phyloP scores from a whole-genome alignment of 2,329 filamentous ascomycete genomes.

The Alternaria atra region DNA sequence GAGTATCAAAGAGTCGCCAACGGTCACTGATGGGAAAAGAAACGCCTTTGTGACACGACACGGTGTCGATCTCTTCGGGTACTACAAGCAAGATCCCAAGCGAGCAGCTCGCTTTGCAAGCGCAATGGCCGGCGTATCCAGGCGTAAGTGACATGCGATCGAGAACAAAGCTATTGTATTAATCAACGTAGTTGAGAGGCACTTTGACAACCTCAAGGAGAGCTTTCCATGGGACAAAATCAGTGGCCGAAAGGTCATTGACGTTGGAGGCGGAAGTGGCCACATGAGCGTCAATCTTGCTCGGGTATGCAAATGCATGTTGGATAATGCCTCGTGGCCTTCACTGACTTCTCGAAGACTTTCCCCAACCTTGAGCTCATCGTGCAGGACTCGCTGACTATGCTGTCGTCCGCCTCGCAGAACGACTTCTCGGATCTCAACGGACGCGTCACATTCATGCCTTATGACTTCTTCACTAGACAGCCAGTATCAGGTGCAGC shows the following conservation, averaged over 20 bases:
- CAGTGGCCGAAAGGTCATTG: slow-evolving; percentile 36
- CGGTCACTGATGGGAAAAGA: slow-evolving; percentile 8
- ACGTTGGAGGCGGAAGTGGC: slow-evolving; percentile 43
- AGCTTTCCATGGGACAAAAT: slow-evolving; percentile 40
- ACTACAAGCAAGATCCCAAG: slow-evolving; percentile 36
- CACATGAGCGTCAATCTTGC: slow-evolving; percentile 30
- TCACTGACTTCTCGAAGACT: slow-evolving; percentile 10
- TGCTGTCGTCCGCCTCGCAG: slow-evolving; percentile 19
- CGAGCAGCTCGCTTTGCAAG: slow-evolving; percentile 39
- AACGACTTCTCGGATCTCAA: slow-evolving; percentile 22
- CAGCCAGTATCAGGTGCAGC: slow-evolving; percentile 37
- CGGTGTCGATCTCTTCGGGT: slow-evolving; percentile 36
- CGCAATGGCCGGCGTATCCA: slow-evolving; percentile 40
- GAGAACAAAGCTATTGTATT: neutral
- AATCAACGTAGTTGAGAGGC: slow-evolving; percentile 28
- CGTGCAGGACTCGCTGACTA: slow-evolving; percentile 28
- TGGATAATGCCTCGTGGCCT: neutral
- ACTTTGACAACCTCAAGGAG: slow-evolving; percentile 32
- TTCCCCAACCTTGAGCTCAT: slow-evolving; percentile 27
- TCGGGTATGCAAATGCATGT: slow-evolving; percentile 23
- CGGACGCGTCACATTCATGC: slow-evolving; percentile 29
- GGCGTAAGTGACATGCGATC: slow-evolving; percentile 12
- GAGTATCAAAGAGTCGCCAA: slow-evolving; percentile 21
- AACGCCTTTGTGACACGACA: slow-evolving; percentile 36
- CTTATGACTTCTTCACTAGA: slow-evolving; percentile 33